phyloP scores from a whole-genome alignment of 129 eudicot species.

The Rutidosis leptorrhynchoides region DNA sequence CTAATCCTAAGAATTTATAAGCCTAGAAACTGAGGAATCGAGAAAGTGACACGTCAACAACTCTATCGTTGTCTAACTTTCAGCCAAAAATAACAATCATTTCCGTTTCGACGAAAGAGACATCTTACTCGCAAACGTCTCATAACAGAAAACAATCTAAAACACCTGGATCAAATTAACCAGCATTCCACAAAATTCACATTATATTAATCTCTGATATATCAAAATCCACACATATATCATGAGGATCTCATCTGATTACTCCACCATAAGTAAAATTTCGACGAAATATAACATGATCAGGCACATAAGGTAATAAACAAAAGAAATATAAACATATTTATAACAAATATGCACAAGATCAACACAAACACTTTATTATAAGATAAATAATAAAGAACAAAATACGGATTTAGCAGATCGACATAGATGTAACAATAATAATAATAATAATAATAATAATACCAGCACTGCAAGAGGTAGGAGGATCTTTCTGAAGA shows the following conservation, averaged over 20 bases:
- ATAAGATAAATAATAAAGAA: not conserved
- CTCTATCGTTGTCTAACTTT: not conserved
- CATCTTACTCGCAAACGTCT: not conserved
- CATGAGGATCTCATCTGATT: not conserved
- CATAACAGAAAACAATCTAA: not conserved
- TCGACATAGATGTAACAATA: not conserved
- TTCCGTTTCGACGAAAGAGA: not conserved
- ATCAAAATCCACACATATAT: not conserved
- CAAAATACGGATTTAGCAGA: slow-evolving; percentile 6
- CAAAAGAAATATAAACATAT: not conserved
- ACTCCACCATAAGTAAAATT: not conserved
- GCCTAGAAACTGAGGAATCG: not conserved
- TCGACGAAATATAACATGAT: not conserved
- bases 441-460: not conserved
- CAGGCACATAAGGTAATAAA: not conserved
- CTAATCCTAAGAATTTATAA: not conserved
- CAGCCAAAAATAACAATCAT: not conserved
- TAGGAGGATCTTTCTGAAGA: slow-evolving; percentile 77
- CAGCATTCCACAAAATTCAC: slow-evolving; percentile 8
- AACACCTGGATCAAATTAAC: not conserved
- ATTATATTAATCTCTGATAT: not conserved
- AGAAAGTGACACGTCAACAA: not conserved
- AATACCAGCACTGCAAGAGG: slow-evolving; percentile 74
- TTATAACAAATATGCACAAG: not conserved
- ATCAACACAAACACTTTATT: slow-evolving; percentile 1